phyloP scores from a whole-genome alignment of 306 rosid species.

The Vicia faba region DNA sequence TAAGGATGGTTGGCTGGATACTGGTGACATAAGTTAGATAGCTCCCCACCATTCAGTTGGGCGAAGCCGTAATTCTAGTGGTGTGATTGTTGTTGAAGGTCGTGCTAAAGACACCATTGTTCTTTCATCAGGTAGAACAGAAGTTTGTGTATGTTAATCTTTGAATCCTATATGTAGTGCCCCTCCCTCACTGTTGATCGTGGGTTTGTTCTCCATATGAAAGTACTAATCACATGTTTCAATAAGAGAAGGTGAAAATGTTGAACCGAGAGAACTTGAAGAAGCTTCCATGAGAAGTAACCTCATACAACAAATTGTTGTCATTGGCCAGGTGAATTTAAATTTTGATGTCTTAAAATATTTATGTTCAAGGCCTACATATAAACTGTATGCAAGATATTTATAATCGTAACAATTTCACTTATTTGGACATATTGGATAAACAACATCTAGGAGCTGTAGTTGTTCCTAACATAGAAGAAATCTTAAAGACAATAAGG shows the following conservation, averaged over 20 bases:
- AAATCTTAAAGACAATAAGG: constrained; percentile 63
- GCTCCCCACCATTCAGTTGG: constrained; percentile 78
- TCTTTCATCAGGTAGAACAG: constrained; percentile 73
- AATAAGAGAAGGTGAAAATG: constrained; percentile 77
- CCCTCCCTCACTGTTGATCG: background rate
- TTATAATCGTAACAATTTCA: constrained; percentile 10
- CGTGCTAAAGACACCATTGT: constrained; percentile 97
- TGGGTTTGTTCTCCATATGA: background rate
- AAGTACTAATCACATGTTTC: constrained; percentile 35
- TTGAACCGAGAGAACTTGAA: constrained; percentile 85
- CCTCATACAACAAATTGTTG: constrained; percentile 82
- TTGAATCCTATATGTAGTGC: constrained; percentile 26
- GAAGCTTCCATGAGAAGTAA: constrained; percentile 89
- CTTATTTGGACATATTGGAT: constrained; percentile 51
- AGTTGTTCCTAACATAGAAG: constrained; percentile 89
- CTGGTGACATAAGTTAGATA: constrained; percentile 95
- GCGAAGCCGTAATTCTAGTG: constrained; percentile 69
- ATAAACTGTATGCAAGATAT: constrained; percentile 7
- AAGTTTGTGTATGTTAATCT: constrained; percentile 16
- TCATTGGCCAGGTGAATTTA: constrained; percentile 82
- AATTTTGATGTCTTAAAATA: background rate
- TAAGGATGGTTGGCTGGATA: constrained; percentile 79
- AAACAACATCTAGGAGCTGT: constrained; percentile 90
- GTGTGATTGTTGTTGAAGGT: constrained; percentile 81
- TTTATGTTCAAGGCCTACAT: constrained; percentile 12